phyloP scores from a whole-genome alignment of 2,329 filamentous ascomycete species.

The Aspergillus pseudoglaucus region DNA sequence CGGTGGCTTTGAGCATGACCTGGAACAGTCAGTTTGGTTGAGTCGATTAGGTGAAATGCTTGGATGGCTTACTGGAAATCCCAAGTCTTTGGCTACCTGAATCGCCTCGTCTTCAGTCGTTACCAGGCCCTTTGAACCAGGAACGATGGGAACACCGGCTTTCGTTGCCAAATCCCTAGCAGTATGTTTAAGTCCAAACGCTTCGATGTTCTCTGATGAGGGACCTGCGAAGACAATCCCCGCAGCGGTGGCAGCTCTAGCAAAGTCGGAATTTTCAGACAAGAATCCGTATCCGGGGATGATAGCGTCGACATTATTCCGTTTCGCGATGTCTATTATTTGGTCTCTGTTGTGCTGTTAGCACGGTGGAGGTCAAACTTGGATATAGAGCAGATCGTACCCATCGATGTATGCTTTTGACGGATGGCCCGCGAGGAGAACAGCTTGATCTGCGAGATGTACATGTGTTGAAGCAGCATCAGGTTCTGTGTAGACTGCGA shows the following conservation, averaged over 20 bases:
- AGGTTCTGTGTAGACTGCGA: conserved; percentile 53
- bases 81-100: conserved; percentile 38
- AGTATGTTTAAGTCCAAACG: conserved; percentile 54
- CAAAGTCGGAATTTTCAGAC: conserved; percentile 58
- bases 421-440: conserved; percentile 44
- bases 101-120: conserved; percentile 43
- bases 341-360: conserved; percentile 17
- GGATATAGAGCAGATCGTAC: conserved; percentile 9
- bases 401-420: conserved; percentile 46
- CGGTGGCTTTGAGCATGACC: conserved; percentile 72
- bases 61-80: conserved; percentile 39
- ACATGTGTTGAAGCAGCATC: conserved; percentile 53
- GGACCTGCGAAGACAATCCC: conserved; percentile 58
- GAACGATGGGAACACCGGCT: conserved; percentile 50
- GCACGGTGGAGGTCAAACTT: not conserved
- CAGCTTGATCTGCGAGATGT: conserved; percentile 47
- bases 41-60: not conserved
- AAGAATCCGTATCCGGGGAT: conserved; percentile 64
- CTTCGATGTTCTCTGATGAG: conserved; percentile 46
- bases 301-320: conserved; percentile 49
- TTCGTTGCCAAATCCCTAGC: conserved; percentile 49
- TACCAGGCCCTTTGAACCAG: conserved; percentile 47
- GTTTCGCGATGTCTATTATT: conserved; percentile 47
- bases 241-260: conserved; percentile 44
- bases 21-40: conserved; percentile 4